phyloP scores from a whole-genome alignment of 2,329 filamentous ascomycete species.

The Botrytis cinerea region DNA sequence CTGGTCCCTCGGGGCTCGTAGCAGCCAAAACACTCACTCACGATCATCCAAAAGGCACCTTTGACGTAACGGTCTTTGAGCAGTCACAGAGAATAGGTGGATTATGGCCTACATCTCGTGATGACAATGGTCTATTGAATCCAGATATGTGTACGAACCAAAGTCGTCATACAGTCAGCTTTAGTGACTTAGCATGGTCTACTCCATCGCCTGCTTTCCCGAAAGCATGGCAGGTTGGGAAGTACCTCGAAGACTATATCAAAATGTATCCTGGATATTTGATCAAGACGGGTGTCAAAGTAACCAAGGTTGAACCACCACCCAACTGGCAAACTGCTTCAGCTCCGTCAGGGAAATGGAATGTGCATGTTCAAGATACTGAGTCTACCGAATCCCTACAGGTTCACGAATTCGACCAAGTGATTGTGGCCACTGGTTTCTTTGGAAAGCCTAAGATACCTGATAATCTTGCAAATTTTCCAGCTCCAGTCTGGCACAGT shows the following conservation, averaged over 20 bases:
- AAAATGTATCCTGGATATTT: slow-evolving; percentile 50
- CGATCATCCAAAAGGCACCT: slow-evolving; percentile 55
- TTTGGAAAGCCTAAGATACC: slow-evolving; percentile 65
- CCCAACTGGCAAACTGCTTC: neutral
- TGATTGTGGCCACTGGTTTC: slow-evolving; percentile 75
- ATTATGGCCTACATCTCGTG: slow-evolving; percentile 64
- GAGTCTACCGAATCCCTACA: neutral
- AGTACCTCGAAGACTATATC: slow-evolving; percentile 67
- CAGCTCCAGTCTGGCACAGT: slow-evolving; percentile 64
- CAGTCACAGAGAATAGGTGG: slow-evolving; percentile 66
- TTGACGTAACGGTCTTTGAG: slow-evolving; percentile 72
- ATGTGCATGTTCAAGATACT: slow-evolving; percentile 27
- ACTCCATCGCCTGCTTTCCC: slow-evolving; percentile 65
- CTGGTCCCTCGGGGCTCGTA: slow-evolving; percentile 68
- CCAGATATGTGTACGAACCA: slow-evolving; percentile 74
- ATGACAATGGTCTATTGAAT: slow-evolving; percentile 56
- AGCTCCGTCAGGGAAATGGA: slow-evolving; percentile 29
- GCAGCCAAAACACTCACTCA: slow-evolving; percentile 73
- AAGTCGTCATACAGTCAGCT: slow-evolving; percentile 73
- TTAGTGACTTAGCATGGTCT: slow-evolving; percentile 73
- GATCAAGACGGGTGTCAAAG: slow-evolving; percentile 31
- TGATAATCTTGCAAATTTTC: slow-evolving; percentile 43
- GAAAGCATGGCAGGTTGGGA: slow-evolving; percentile 73
- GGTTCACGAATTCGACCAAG: slow-evolving; percentile 59
- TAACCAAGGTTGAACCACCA: slow-evolving; percentile 29